phyloP scores from a whole-genome alignment of 805 yeast species.

The Ogataea philodendri region DNA sequence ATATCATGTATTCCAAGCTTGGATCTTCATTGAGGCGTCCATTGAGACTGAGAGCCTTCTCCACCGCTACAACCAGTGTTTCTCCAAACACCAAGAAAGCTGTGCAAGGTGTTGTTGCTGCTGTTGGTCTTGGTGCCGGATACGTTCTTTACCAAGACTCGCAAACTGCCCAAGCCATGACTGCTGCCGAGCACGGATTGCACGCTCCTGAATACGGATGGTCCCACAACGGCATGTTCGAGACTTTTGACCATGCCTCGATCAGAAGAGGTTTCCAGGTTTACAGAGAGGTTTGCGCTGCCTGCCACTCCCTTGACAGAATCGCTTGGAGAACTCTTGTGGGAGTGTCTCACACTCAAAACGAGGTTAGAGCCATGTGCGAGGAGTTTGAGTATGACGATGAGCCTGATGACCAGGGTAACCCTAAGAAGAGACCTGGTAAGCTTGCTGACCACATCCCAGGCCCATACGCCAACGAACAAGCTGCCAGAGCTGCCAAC shows the following conservation, averaged over 20 bases:
- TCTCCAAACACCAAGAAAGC: slow-evolving; percentile 44
- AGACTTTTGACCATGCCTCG: slow-evolving; percentile 89
- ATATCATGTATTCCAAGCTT: slow-evolving; percentile 35
- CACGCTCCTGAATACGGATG: slow-evolving; percentile 92
- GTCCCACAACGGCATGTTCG: slow-evolving; percentile 92
- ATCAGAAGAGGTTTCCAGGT: slow-evolving; percentile 99
- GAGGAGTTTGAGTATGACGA: slow-evolving; percentile 98
- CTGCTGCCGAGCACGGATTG: slow-evolving; percentile 98
- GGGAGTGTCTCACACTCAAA: slow-evolving; percentile 90
- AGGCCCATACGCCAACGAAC: slow-evolving; percentile 95
- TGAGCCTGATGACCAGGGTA: slow-evolving; percentile 94
- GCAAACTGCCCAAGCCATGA: slow-evolving; percentile 90
- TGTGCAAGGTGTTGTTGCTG: slow-evolving; percentile 64
- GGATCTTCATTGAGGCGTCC: slow-evolving; percentile 37
- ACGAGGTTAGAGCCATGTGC: slow-evolving; percentile 89
- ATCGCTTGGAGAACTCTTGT: slow-evolving; percentile 98
- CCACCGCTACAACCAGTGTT: slow-evolving; percentile 35
- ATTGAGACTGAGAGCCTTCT: slow-evolving; percentile 35
- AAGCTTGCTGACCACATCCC: slow-evolving; percentile 94
- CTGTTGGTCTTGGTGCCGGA: slow-evolving; percentile 77
- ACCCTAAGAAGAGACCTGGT: slow-evolving; percentile 97
- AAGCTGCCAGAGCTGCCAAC: slow-evolving; percentile 99
- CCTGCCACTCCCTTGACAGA: slow-evolving; percentile 96
- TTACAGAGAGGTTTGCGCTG: slow-evolving; percentile 98
- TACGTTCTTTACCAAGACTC: slow-evolving; percentile 80